Percentiles rank a stretch among this genome's conserved stretches.
phyloP scores from a whole-genome alignment of 1,284 basidiomycete species.

The Cerrena zonata region DNA sequence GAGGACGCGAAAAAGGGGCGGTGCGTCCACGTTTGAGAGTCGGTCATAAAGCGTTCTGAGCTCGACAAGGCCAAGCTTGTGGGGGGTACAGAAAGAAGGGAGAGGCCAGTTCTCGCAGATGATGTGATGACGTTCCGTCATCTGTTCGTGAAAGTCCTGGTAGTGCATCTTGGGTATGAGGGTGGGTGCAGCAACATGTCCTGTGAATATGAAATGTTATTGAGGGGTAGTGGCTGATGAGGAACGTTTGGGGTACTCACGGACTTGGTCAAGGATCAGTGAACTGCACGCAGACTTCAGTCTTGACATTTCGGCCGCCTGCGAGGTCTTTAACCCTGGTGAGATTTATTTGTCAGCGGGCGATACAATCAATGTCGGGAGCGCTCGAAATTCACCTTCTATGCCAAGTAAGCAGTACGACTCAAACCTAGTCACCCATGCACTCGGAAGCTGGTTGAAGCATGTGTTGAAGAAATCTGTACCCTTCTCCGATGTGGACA shows the following conservation, averaged over 20 bases:
- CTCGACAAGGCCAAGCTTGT: neutral
- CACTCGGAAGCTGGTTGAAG: neutral
- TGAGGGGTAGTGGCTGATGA: neutral
- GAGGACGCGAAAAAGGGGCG: neutral
- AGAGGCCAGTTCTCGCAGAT: neutral
- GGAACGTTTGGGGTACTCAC: neutral
- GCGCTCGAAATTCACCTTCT: neutral
- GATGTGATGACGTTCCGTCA: neutral
- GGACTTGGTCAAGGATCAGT: neutral
- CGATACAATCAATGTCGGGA: neutral
- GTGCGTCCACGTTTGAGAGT: neutral
- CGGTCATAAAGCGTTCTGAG: neutral
- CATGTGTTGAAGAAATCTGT: neutral
- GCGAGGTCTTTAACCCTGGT: neutral
- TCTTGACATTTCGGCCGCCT: neutral
- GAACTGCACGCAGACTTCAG: neutral
- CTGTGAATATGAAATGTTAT: neutral
- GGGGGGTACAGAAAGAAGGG: too few species aligned
- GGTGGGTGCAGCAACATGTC: neutral
- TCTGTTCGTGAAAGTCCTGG: neutral
- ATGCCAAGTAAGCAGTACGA: neutral
- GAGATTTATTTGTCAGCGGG: neutral
- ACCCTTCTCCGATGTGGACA: neutral
- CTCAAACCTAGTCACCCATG: neutral
- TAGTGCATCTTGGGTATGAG: neutral